phyloP scores from a whole-genome alignment of 1,284 basidiomycete species.

The Heterobasidion occidentale region DNA sequence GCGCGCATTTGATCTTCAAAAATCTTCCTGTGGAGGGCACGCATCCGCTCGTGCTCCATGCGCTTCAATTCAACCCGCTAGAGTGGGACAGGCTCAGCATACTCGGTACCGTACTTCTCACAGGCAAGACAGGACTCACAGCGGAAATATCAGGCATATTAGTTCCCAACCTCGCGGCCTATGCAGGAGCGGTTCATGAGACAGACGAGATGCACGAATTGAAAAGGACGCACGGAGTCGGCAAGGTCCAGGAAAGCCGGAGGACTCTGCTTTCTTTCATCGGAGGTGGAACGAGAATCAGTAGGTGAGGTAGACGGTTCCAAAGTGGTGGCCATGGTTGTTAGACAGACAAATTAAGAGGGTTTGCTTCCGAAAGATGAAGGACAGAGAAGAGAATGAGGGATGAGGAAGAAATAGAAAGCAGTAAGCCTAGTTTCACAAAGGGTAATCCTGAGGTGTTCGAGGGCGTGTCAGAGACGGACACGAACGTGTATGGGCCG shows the following conservation, averaged over 20 bases:
- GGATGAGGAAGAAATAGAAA: constrained; percentile 48
- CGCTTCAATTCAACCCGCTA: constrained; percentile 87
- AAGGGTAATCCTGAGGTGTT: constrained; percentile 38
- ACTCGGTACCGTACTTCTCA: background rate
- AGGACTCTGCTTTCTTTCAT: constrained; percentile 74
- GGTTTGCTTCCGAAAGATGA: constrained; percentile 36
- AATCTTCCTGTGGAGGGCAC: constrained; percentile 74
- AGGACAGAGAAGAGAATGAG: constrained; percentile 48
- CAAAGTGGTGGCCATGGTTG: constrained; percentile 60
- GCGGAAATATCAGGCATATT: constrained; percentile 77
- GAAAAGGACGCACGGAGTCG: constrained; percentile 62
- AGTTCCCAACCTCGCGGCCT: constrained; percentile 77
- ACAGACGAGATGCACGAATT: constrained; percentile 7
- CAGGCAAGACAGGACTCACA: constrained; percentile 36
- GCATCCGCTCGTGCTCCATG: constrained; percentile 84
- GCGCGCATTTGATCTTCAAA: constrained; percentile 93
- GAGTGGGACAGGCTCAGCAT: background rate
- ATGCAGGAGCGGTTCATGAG: constrained; percentile 7
- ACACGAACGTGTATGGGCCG: constrained; percentile 4
- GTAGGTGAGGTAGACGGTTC: constrained; percentile 61
- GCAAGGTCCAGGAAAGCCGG: constrained; percentile 86
- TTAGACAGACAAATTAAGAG: constrained; percentile 30
- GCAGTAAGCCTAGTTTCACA: constrained; percentile 59
- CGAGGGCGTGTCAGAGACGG: constrained; percentile 7
- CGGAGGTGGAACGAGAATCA: constrained; percentile 58